phyloP scores from a whole-genome alignment of 2,329 filamentous ascomycete genomes.

The Neonectria punicea region DNA sequence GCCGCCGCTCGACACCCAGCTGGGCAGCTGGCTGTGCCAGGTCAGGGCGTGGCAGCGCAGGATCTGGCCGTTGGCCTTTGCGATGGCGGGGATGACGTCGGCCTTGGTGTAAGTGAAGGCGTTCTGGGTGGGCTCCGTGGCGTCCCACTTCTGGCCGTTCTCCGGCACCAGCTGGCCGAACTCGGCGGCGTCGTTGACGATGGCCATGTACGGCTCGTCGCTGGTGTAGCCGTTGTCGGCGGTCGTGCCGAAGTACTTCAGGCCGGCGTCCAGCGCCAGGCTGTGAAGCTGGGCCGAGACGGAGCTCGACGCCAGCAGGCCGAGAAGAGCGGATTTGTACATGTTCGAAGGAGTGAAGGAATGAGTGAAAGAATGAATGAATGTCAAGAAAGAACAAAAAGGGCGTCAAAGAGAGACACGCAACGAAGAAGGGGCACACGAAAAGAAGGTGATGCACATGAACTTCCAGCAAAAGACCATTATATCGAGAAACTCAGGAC shows the following conservation, averaged over 20 bases:
- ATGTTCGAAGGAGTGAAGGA: constrained; percentile 22
- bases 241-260: constrained; percentile 72
- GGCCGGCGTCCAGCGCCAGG: constrained; percentile 65
- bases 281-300: constrained; percentile 56
- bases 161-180: constrained; percentile 74
- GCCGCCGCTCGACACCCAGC: constrained; percentile 42
- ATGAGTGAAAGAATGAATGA: constrained; percentile 18
- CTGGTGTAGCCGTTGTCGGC: constrained; percentile 67
- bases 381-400: not conserved
- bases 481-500: not conserved
- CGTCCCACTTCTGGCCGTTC: constrained; percentile 73
- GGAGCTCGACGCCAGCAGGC: constrained; percentile 40
- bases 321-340: constrained; percentile 37
- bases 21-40: constrained; percentile 55
- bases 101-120: constrained; percentile 68
- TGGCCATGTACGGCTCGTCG: constrained; percentile 64
- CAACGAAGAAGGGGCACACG: constrained; percentile 11
- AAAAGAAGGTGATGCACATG: constrained; percentile 18
- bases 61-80: constrained; percentile 59
- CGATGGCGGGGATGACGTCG: constrained; percentile 62
- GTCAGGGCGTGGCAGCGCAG: constrained; percentile 72
- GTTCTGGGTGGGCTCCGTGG: constrained; percentile 66
- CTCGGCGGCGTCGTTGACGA: constrained; percentile 64
- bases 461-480: constrained; percentile 6
- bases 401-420: not conserved